Percentiles rank a stretch among this genome's conserved stretches.
These are phyloP conservation scores for Clavariopsis aquatica DNA, from an alignment of 495 filamentous ascomycete species.

Conservation along the genomic window DNA sequence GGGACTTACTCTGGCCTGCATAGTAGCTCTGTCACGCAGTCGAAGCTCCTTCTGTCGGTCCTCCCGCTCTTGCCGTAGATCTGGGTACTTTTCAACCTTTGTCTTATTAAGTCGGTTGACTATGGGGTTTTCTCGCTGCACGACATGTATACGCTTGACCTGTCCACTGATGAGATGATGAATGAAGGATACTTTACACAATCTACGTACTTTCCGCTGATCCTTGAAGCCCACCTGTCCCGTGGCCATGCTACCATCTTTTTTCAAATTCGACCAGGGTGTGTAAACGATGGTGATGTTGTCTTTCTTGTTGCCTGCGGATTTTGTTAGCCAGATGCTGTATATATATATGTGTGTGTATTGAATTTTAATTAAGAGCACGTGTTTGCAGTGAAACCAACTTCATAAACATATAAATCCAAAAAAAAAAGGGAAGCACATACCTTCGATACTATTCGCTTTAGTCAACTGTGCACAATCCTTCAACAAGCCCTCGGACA, in stretches of 20 bases:
- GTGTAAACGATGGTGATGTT: constrained; percentile 96
- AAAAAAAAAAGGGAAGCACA: not conserved
- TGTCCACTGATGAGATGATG: constrained; percentile 34
- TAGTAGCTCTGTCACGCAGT: constrained; percentile 65
- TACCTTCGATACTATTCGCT: constrained; percentile 96
- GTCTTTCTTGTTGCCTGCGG: constrained; percentile 91
- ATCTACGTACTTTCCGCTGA: constrained; percentile 56
- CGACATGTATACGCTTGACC: constrained; percentile 77
- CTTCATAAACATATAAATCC: not conserved
- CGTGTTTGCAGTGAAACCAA: no score
- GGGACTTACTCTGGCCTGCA: constrained; percentile 63
- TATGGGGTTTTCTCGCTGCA: constrained; percentile 77
- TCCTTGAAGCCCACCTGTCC: constrained; percentile 97
- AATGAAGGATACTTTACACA: not conserved
- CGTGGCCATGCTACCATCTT: constrained; percentile 92
- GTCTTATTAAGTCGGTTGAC: constrained; percentile 98
- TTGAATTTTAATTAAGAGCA: no score
- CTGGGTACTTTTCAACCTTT: constrained; percentile 78
- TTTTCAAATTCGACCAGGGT: constrained; percentile 94
- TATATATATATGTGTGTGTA: no score
- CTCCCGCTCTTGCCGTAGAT: constrained; percentile 77
- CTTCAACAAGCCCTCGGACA: constrained; percentile 70
- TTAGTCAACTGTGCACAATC: constrained; percentile 96
- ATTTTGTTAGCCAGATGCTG: not conserved
- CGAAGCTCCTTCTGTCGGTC: constrained; percentile 67